Conservation (phyloP, 1,284 basidiomycete genomes). For the Tilletia indica region DNA sequence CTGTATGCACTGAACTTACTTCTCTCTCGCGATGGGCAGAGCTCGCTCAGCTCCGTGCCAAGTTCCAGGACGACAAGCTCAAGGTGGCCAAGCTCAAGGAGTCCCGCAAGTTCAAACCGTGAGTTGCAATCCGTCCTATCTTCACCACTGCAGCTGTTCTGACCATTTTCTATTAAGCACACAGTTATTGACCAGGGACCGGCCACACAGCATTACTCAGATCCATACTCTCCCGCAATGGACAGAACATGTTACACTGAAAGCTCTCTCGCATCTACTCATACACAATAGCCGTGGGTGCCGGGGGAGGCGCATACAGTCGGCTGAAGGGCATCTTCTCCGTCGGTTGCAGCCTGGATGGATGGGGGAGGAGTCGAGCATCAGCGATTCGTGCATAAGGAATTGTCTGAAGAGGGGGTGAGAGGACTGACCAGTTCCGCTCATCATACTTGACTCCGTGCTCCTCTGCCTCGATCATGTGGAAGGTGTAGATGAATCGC, state of each 20-base stretch:
- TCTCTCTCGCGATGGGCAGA: conserved; percentile 22
- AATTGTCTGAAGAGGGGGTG: background rate
- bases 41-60: conserved; percentile 43
- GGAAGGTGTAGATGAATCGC: conserved; percentile 50
- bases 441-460: conserved; percentile 34
- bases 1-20: too few relatives aligned
- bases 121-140: conserved; percentile 1
- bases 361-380: background rate
- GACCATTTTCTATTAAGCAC: too few relatives aligned
- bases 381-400: background rate
- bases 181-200: too few relatives aligned
- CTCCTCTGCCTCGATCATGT: conserved; percentile 47
- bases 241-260: background rate
- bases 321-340: conserved; percentile 31
- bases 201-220: too few relatives aligned
- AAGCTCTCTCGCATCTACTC: background rate
- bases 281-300: background rate
- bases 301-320: conserved; percentile 26
- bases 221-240: too few relatives aligned
- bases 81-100: conserved; percentile 50
- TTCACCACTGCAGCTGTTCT: too few relatives aligned
- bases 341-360: conserved; percentile 33
- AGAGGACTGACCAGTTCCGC: conserved; percentile 34
- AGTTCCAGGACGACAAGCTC: conserved; percentile 49
- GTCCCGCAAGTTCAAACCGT: conserved; percentile 48